Evolutionary conservation across 306 rosid genomes (phyloP).

Genomic region (Abrus pulchellus): DNA sequence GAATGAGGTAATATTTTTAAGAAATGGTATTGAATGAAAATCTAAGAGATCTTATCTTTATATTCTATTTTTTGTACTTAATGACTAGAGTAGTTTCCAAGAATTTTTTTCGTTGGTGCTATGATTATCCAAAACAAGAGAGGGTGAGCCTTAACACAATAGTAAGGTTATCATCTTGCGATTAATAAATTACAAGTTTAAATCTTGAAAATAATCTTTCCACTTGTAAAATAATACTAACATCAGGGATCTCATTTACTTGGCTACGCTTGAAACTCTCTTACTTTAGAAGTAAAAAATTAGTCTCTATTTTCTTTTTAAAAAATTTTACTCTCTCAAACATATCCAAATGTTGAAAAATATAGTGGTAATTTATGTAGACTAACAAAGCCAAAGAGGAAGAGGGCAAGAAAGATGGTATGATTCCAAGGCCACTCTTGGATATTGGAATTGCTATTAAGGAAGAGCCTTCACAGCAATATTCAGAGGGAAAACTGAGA

Average conservation of each 20-base stretch:
- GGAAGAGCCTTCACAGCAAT: constrained; percentile 10
- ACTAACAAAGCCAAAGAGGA: constrained; percentile 42
- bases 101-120: too few relatives aligned
- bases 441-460: constrained; percentile 43
- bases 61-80: not conserved
- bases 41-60: not conserved
- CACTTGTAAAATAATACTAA: not conserved
- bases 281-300: not conserved
- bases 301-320: not conserved
- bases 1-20: constrained; percentile 5
- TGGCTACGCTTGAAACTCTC: not conserved
- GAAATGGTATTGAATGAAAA: not conserved
- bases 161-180: not conserved
- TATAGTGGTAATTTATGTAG: constrained; percentile 28
- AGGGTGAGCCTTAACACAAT: not conserved
- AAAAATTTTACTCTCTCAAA: not conserved
- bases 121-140: not conserved
- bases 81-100: not conserved
- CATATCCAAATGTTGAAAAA: not conserved
- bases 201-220: too few relatives aligned
- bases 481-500: not conserved
- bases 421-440: constrained; percentile 53
- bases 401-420: constrained; percentile 33
- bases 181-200: too few relatives aligned
- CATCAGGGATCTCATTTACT: not conserved